A percentile compares a stretch with the other conserved stretches of the same genome.
phyloP scores from a whole-genome alignment of 1,139 yeast species.

The Sugiyamaella castrensis region DNA sequence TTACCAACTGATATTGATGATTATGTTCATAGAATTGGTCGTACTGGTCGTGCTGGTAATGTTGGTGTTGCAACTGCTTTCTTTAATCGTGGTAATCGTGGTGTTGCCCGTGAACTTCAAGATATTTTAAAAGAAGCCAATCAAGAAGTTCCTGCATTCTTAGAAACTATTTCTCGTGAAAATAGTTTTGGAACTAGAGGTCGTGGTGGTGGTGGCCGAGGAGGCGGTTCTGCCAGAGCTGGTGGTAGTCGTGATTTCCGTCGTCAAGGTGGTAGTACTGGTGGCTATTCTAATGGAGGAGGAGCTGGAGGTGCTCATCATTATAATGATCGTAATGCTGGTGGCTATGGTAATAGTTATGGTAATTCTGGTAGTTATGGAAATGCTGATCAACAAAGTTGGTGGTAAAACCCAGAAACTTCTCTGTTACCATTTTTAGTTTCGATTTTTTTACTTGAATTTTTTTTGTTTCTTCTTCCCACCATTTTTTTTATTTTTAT shows the following conservation, averaged over 20 bases:
- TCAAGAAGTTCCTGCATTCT: slow-evolving; percentile 93
- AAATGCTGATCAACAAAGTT: slow-evolving; percentile 22
- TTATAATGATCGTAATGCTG: slow-evolving; percentile 28
- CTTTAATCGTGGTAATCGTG: slow-evolving; percentile 93
- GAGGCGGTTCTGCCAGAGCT: slow-evolving; percentile 45
- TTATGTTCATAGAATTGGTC: slow-evolving; percentile 98
- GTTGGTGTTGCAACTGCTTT: slow-evolving; percentile 97
- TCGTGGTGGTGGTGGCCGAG: slow-evolving; percentile 53
- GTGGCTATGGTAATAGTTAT: slow-evolving; percentile 36
- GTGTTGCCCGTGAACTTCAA: slow-evolving; percentile 81
- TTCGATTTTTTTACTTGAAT: neutral
- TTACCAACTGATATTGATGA: slow-evolving; percentile 96
- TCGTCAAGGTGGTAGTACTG: slow-evolving; percentile 33
- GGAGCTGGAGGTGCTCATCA: slow-evolving; percentile 29
- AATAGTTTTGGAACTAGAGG: slow-evolving; percentile 59
- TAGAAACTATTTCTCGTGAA: slow-evolving; percentile 79
- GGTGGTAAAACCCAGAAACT: slow-evolving; percentile 31
- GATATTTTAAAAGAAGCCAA: slow-evolving; percentile 92
- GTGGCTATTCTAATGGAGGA: slow-evolving; percentile 35
- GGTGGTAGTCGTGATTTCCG: slow-evolving; percentile 39
- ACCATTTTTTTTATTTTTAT: slow-evolving; percentile 4
- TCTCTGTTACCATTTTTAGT: neutral
- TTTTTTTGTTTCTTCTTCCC: slow-evolving; percentile 1
- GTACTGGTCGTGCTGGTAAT: slow-evolving; percentile 99
- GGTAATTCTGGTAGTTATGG: slow-evolving; percentile 38